phyloP scores from a whole-genome alignment of 1,284 basidiomycete species.

The Cystobasidiaceae sp. region DNA sequence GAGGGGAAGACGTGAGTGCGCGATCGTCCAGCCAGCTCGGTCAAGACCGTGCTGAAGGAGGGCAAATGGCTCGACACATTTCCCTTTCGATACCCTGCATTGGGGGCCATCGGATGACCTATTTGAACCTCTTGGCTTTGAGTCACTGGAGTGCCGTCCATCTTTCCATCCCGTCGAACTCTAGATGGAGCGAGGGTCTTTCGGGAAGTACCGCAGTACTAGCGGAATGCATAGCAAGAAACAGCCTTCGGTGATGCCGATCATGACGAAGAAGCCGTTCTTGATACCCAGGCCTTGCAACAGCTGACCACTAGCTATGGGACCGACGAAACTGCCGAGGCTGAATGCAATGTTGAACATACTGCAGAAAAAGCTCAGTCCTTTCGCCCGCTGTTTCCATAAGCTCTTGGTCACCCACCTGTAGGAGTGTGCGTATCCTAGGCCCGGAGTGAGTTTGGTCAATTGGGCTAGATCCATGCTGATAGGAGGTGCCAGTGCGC shows the following conservation, averaged over 20 bases:
- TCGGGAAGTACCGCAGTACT: conserved; percentile 5
- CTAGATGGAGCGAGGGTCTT: background rate
- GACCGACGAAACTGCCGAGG: conserved; percentile 38
- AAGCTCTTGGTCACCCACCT: background rate
- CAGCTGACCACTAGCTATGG: conserved; percentile 39
- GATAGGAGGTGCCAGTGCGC: conserved; percentile 33
- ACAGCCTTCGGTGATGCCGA: conserved; percentile 16
- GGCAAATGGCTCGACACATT: too few species aligned
- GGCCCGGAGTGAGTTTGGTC: background rate
- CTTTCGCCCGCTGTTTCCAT: background rate
- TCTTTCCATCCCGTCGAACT: too few species aligned
- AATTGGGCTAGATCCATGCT: conserved; percentile 34
- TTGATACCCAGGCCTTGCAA: conserved; percentile 19
- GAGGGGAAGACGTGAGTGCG: too few species aligned
- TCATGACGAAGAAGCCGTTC: conserved; percentile 31
- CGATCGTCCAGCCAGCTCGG: too few species aligned
- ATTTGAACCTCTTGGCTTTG: too few species aligned
- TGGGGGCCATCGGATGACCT: too few species aligned
- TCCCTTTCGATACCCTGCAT: too few species aligned
- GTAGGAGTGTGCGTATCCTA: conserved; percentile 26
- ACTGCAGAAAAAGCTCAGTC: conserved; percentile 25
- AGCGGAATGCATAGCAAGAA: conserved; percentile 13
- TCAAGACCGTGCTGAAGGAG: too few species aligned
- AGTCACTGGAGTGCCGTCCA: too few species aligned
- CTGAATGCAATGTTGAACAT: conserved; percentile 37